Evolutionary conservation across 306 rosid genomes (phyloP).

Genomic region (Cucurbita ficifolia): DNA sequence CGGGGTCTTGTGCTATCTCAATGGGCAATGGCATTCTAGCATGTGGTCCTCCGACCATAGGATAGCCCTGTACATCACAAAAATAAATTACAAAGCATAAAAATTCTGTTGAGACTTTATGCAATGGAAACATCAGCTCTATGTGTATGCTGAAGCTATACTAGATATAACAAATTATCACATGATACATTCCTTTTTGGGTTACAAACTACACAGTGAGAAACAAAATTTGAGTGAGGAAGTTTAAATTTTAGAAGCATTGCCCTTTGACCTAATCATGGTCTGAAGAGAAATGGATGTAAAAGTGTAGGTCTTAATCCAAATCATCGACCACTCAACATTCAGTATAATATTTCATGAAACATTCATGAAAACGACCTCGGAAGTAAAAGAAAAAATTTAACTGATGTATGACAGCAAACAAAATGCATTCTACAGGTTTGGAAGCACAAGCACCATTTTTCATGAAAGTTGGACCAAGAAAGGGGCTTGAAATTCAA

Average conservation of each 20-base stretch:
- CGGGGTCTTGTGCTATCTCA: constrained; percentile 97
- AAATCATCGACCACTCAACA: neutral
- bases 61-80: constrained; percentile 45
- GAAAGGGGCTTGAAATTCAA: neutral
- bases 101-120: neutral
- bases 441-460: neutral
- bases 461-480: neutral
- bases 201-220: neutral
- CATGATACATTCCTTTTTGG: neutral
- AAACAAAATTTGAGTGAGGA: neutral
- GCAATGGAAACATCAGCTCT: neutral
- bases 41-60: constrained; percentile 78
- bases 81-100: neutral
- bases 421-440: neutral
- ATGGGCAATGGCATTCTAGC: constrained; percentile 93
- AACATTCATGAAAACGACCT: neutral
- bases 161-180: neutral
- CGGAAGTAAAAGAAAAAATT: neutral
- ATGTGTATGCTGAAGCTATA: neutral
- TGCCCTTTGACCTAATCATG: neutral
- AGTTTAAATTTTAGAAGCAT: neutral
- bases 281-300: neutral
- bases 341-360: neutral
- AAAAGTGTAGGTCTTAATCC: neutral
- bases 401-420: neutral